These are phyloP conservation scores for Rhodamnia rubescens DNA, from an alignment of 345 rosid genomes.

Conservation along the genomic window DNA sequence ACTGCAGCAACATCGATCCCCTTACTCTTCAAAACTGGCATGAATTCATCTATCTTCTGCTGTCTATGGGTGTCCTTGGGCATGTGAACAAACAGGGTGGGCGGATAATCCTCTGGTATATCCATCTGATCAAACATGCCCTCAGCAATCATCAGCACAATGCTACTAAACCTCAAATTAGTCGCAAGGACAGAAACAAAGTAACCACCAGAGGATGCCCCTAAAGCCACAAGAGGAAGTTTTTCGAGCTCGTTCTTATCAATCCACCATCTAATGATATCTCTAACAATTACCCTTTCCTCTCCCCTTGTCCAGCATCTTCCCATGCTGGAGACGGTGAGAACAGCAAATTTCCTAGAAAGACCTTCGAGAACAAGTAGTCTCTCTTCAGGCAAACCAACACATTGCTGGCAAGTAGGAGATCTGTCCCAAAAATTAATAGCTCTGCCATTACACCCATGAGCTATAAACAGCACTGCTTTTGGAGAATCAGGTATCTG, in stretches of 20 bases:
- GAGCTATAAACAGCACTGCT: constrained; percentile 78
- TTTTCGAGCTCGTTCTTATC: constrained; percentile 34
- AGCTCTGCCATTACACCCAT: constrained; percentile 84
- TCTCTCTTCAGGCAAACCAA: constrained; percentile 85
- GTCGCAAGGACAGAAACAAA: constrained; percentile 72
- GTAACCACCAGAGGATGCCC: constrained; percentile 93
- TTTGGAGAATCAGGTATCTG: constrained; percentile 68
- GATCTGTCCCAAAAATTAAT: constrained; percentile 79
- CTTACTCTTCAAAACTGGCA: constrained; percentile 39
- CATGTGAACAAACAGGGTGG: constrained; percentile 91
- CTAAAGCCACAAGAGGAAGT: constrained; percentile 82
- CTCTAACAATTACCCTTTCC: constrained; percentile 41
- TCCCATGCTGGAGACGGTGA: constrained; percentile 58
- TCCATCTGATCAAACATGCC: constrained; percentile 59
- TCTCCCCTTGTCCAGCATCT: constrained; percentile 67
- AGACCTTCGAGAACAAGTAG: constrained; percentile 51
- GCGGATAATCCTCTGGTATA: constrained; percentile 47
- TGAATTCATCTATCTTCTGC: constrained; percentile 46
- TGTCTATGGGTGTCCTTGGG: constrained; percentile 62
- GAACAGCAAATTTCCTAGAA: constrained; percentile 42
- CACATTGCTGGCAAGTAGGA: constrained; percentile 43
- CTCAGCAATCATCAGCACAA: constrained; percentile 78
- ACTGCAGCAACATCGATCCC: constrained; percentile 73
- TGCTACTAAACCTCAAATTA: constrained; percentile 49
- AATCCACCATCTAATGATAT: constrained; percentile 53